Conservation (phyloP, 805 yeast genomes). For the Candida loeiensis region DNA sequence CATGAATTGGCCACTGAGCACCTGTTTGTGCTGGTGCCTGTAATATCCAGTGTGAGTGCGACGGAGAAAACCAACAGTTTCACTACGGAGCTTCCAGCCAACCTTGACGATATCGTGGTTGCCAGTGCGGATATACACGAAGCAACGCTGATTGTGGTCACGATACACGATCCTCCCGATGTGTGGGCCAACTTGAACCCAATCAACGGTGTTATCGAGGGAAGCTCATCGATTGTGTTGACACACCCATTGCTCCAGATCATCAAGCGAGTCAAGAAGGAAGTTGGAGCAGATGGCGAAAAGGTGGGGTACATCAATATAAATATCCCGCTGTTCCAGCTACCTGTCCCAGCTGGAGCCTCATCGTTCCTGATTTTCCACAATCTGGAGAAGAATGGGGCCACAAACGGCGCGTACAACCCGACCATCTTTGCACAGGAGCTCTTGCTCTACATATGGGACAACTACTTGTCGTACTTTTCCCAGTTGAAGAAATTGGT, state of each 20-base stretch:
- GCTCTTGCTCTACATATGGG: conserved; percentile 79
- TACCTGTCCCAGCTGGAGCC: conserved; percentile 21
- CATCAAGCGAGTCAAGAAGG: conserved; percentile 53
- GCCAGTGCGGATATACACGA: conserved; percentile 70
- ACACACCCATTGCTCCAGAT: conserved; percentile 66
- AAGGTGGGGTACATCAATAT: conserved; percentile 78
- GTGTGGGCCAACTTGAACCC: conserved; percentile 88
- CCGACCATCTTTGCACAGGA: conserved; percentile 73
- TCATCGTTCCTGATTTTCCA: conserved; percentile 10
- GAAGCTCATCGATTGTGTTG: conserved; percentile 66
- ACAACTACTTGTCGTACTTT: conserved; percentile 78
- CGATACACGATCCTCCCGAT: conserved; percentile 89
- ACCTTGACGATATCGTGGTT: conserved; percentile 59
- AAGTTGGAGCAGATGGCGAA: conserved; percentile 16
- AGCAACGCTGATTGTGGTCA: conserved; percentile 58
- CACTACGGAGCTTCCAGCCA: conserved; percentile 43
- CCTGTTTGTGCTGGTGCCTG: conserved; percentile 66
- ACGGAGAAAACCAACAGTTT: conserved; percentile 23
- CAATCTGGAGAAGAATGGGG: conserved; percentile 36
- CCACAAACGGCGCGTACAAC: conserved; percentile 39
- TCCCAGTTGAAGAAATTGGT: conserved; percentile 61
- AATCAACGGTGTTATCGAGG: conserved; percentile 69
- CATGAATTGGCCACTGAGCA: conserved; percentile 50
- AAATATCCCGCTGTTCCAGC: conserved; percentile 61
- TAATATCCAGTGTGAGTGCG: conserved; percentile 34